Percentiles rank a stretch among this genome's conserved stretches.
Conservation (phyloP, 148 eudicot species). For the Polygonum aviculare region DNA sequence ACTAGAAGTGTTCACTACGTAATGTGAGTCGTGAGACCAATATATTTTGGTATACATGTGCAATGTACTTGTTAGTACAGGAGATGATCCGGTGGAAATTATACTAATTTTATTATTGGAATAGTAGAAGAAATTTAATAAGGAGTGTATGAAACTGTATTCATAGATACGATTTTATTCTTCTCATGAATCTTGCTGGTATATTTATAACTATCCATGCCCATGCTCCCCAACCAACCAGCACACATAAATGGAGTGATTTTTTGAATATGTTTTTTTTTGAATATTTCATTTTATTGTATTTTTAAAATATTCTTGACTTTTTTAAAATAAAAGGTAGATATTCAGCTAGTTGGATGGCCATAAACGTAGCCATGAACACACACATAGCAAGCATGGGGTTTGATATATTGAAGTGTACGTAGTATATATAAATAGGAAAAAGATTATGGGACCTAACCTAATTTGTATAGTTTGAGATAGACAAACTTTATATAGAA, state of each 20-base stretch:
- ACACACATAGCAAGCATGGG: not conserved
- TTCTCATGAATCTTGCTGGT: conserved; percentile 6
- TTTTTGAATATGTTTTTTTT: not conserved
- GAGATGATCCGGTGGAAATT: not conserved
- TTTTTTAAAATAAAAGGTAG: not conserved
- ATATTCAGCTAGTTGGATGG: not conserved
- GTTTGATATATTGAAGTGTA: not conserved
- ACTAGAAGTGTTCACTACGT: too few species aligned
- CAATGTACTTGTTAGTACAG: not conserved
- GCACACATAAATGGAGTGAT: conserved; percentile 4
- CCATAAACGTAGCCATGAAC: not conserved
- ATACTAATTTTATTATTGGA: not conserved
- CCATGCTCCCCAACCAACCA: conserved; percentile 8
- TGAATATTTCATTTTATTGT: not conserved
- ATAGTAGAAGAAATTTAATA: not conserved
- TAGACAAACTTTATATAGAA: not conserved
- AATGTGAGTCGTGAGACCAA: not conserved
- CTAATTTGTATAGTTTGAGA: not conserved
- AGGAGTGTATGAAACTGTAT: not conserved
- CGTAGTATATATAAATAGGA: too few species aligned
- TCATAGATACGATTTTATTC: not conserved
- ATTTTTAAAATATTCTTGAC: not conserved
- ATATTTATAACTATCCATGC: conserved; percentile 1
- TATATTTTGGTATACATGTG: not conserved
- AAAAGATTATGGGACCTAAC: too few species aligned